phyloP scores from a whole-genome alignment of 2,329 filamentous ascomycete species.

The Colletotrichum shisoi region DNA sequence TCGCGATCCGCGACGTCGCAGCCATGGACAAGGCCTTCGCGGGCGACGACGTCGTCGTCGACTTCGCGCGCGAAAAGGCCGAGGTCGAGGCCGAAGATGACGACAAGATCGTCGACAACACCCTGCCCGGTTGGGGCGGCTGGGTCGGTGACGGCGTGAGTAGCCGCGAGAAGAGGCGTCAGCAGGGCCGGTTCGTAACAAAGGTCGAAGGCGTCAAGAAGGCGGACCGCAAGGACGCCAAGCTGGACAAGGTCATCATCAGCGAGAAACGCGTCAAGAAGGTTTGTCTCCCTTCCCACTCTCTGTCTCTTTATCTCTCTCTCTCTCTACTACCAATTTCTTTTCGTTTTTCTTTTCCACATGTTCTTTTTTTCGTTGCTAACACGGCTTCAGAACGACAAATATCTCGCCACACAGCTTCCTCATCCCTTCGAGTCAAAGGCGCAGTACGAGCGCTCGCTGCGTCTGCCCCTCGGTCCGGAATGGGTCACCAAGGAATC shows the following conservation, averaged over 20 bases:
- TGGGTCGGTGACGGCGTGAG: slow-evolving; percentile 88
- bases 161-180: slow-evolving; percentile 70
- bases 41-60: slow-evolving; percentile 80
- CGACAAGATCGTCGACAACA: slow-evolving; percentile 81
- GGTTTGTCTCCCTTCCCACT: slow-evolving; percentile 57
- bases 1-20: slow-evolving; percentile 67
- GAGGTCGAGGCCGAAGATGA: slow-evolving; percentile 77
- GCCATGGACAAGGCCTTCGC: slow-evolving; percentile 87
- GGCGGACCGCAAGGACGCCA: slow-evolving; percentile 80
- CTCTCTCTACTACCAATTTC: background rate
- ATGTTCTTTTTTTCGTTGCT: slow-evolving; percentile 13
- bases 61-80: slow-evolving; percentile 83
- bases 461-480: slow-evolving; percentile 85
- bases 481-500: slow-evolving; percentile 98
- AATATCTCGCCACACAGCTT: slow-evolving; percentile 83
- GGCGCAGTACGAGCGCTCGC: slow-evolving; percentile 87
- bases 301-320: background rate
- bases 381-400: slow-evolving; percentile 69
- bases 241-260: slow-evolving; percentile 85
- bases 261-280: slow-evolving; percentile 92
- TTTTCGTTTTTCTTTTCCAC: background rate
- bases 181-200: slow-evolving; percentile 68
- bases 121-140: slow-evolving; percentile 92
- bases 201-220: slow-evolving; percentile 77
- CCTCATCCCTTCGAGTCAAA: slow-evolving; percentile 89